Conservation (phyloP, 371 early-diverging fungal species). For the Circinella umbellata region DNA sequence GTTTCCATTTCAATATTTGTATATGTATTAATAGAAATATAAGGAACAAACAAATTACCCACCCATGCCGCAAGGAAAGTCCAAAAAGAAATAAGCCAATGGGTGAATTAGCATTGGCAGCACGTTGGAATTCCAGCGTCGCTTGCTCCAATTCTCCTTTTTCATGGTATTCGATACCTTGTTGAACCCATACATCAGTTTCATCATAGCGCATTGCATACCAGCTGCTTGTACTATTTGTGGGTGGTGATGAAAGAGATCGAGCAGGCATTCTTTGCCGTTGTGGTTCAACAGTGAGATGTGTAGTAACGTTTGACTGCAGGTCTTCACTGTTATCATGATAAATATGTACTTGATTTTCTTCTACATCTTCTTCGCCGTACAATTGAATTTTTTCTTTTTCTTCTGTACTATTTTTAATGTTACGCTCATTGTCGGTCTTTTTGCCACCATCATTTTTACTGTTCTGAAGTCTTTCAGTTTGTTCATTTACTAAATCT, state of each 20-base stretch:
- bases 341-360: not conserved
- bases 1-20: too few relatives aligned
- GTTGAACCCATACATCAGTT: slow-evolving; percentile 11
- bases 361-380: not conserved
- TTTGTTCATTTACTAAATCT: not conserved
- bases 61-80: slow-evolving; percentile 90
- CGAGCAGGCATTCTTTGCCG: not conserved
- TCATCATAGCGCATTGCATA: not conserved
- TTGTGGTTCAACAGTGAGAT: not conserved
- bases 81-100: slow-evolving; percentile 89
- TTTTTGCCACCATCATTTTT: not conserved
- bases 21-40: too few relatives aligned
- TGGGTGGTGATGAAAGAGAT: not conserved
- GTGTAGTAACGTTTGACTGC: not conserved
- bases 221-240: slow-evolving; percentile 6
- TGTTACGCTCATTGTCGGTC: not conserved
- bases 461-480: not conserved
- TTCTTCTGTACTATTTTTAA: not conserved
- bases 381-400: not conserved
- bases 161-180: slow-evolving; percentile 40
- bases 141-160: slow-evolving; percentile 79
- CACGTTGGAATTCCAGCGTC: slow-evolving; percentile 79
- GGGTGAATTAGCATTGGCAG: slow-evolving; percentile 76
- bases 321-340: too few relatives aligned
- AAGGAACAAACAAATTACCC: slow-evolving; percentile 44